Evolutionary conservation across 2,329 filamentous ascomycete genomes (phyloP), one percentile per base, ranked within the genome.

Genomic region (Corinectria fuckeliana): DNA sequence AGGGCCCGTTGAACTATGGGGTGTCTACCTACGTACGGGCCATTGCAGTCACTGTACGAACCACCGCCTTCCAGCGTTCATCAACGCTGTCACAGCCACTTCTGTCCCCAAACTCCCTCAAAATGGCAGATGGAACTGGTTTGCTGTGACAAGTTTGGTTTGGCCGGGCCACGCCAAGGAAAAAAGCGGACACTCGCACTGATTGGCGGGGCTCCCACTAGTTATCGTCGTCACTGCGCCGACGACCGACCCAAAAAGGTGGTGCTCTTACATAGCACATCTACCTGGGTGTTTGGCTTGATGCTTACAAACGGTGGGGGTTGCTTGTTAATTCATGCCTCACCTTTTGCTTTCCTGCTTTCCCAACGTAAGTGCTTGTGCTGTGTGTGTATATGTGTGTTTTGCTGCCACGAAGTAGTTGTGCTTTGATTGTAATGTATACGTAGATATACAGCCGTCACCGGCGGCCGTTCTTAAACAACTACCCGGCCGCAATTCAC

Each of bases 161-260:
- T 65, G 61, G 41, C 62, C 52, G 51, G 63, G 59, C 54, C 59
- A 55, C 67, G 64, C 69, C 64, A 67, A 69, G 67, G 14, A 14
- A 45, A 64, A 65, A 62, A 64, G 70, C 69, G 70, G 70, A 66
- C 53, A 62, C 58, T 34, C 44, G 47, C 60, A 57, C 28, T 66
- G 64, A 68, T 71, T 69, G 70, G 70, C 62, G 69, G 65, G 63
- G 56, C 60, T 60, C 26, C 38, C 41, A 45, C 50, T 63, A n/a
- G n/a, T n/a, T n/a, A 72, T 72, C 70, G 70, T 72, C 70, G 70
- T 72, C 69, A 56, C 64, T 48, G 47, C 62, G 32, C 30, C 44
- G 44, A 38, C 45, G 38, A 20, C 57, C 45, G 38, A 20, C 57
- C 20, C 30, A 25, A 39, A 45, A 50, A 50, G 50, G 50, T 55